A percentile compares a stretch with the other conserved stretches of the same genome.
Conservation (phyloP, 495 filamentous ascomycete genomes). For the Neurospora sp. region DNA sequence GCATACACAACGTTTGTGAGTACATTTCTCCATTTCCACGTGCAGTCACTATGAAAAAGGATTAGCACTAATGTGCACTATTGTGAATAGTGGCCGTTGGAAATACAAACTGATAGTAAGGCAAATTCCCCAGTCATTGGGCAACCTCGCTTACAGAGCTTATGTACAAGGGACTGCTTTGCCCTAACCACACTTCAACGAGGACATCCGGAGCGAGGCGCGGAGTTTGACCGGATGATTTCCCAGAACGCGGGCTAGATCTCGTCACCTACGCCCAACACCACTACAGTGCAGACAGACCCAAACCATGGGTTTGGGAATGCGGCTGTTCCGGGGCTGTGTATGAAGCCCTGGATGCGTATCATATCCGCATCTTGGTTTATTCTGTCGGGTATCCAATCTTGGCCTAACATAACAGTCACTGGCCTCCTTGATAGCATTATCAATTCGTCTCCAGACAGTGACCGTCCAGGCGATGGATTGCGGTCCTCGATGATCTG, state of each 20-base stretch:
- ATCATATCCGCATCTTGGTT: neutral
- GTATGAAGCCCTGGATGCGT: neutral
- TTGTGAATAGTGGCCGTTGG: neutral
- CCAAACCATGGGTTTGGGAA: constrained; percentile 15
- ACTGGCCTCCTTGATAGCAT: neutral
- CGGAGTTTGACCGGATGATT: constrained; percentile 1
- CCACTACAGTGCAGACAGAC: constrained; percentile 4
- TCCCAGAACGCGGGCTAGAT: constrained; percentile 2
- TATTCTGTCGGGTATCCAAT: neutral
- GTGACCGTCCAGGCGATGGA: neutral
- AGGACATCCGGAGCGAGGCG: neutral
- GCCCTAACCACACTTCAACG: neutral
- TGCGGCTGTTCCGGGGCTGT: neutral
- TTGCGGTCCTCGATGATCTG: neutral
- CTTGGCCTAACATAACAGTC: neutral
- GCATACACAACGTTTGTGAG: neutral
- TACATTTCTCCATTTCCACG: neutral
- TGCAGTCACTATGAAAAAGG: neutral
- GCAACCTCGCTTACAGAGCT: neutral
- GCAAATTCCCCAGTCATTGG: neutral
- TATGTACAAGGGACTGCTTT: neutral
- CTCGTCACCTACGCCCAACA: constrained; percentile 1
- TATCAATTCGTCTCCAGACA: neutral
- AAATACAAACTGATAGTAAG: neutral
- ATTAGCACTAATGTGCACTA: neutral